Conservation (phyloP, 2,329 filamentous ascomycete genomes). For the Epichloe sp. region DNA sequence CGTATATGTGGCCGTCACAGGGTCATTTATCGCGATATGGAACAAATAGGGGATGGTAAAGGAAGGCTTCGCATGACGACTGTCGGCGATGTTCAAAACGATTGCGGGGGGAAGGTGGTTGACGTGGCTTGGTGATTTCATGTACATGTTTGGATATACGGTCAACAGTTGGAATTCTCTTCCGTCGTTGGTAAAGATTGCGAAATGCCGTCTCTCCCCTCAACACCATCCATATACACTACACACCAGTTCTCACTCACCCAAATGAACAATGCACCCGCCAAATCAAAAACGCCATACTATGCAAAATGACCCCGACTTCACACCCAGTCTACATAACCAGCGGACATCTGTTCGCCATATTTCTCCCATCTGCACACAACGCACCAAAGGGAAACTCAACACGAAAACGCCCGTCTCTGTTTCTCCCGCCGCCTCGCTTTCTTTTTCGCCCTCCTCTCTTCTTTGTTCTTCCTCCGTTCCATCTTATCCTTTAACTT, state of each 20-base stretch:
- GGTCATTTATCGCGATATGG: conserved; percentile 1
- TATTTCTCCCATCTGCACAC: neutral
- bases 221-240: neutral
- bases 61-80: conserved; percentile 1
- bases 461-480: conserved; percentile 20
- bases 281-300: conserved; percentile 3
- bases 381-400: neutral
- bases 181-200: no score
- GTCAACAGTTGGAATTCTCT: no score
- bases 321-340: neutral
- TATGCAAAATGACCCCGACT: conserved; percentile 1
- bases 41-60: neutral
- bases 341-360: neutral
- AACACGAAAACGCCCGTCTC: conserved; percentile 12
- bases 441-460: conserved; percentile 32
- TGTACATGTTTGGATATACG: neutral
- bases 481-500: conserved; percentile 12
- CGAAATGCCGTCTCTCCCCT: no score
- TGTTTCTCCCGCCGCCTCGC: conserved; percentile 26
- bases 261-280: neutral
- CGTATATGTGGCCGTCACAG: neutral
- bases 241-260: neutral
- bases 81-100: neutral
- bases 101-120: neutral
- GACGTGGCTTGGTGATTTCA: neutral